phyloP scores from a whole-genome alignment of 176 grass and related monocot species.

The Lolium rigidum region DNA sequence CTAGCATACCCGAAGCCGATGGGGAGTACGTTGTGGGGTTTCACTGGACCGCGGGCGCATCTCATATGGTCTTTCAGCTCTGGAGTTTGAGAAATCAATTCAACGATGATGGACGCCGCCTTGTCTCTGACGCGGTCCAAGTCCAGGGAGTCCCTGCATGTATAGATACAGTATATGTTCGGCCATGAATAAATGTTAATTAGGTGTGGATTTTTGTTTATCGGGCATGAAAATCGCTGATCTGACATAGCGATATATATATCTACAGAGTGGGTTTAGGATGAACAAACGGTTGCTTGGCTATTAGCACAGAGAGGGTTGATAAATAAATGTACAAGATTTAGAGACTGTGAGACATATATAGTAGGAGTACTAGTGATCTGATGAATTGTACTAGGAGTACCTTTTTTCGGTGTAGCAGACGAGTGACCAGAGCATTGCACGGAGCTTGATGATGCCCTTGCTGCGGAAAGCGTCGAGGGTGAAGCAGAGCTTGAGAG shows the following conservation, averaged over 20 bases:
- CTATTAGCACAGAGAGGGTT: too few species aligned
- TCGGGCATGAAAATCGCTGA: neutral
- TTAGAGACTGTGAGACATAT: too few species aligned
- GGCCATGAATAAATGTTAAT: neutral
- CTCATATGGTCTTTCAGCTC: neutral
- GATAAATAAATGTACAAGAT: too few species aligned
- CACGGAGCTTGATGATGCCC: neutral
- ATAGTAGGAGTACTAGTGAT: too few species aligned
- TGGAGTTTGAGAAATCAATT: neutral
- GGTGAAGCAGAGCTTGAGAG: neutral
- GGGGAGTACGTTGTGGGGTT: constrained; percentile 25
- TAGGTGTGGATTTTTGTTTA: neutral
- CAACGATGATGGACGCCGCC: neutral
- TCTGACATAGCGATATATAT: neutral
- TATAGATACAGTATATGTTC: neutral
- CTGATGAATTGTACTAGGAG: neutral
- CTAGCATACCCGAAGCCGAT: neutral
- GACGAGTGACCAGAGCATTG: neutral
- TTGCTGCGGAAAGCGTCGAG: neutral
- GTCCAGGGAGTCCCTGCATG: constrained; percentile 1
- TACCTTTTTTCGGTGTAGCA: neutral
- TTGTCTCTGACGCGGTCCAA: neutral
- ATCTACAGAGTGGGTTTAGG: neutral
- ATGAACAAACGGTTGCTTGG: neutral
- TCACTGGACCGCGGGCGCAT: neutral